Conservation (phyloP, 345 rosid species). For the Populus tremula region DNA sequence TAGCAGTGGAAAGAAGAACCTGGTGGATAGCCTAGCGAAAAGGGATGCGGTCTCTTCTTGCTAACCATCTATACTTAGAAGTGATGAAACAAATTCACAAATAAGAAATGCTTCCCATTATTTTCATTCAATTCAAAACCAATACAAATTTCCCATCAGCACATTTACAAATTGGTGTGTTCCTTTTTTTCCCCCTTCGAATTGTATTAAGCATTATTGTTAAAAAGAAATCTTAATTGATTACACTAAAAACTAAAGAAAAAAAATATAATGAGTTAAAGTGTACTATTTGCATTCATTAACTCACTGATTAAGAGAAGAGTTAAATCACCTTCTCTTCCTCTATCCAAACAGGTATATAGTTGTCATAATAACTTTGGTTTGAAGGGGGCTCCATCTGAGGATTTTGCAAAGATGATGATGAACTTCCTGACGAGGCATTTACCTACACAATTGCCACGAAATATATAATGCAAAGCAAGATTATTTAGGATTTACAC, state of each 20-base stretch:
- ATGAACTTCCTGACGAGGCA: constrained; percentile 41
- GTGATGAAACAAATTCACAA: constrained; percentile 16
- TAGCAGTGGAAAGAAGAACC: constrained; percentile 17
- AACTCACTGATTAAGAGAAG: background rate
- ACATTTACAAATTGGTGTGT: background rate
- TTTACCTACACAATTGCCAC: constrained; percentile 36
- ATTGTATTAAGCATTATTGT: background rate
- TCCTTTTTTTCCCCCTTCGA: background rate
- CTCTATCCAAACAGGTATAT: constrained; percentile 30
- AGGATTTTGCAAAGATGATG: constrained; percentile 35
- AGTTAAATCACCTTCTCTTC: constrained; percentile 42
- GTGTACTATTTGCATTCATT: background rate
- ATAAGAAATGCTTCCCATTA: background rate
- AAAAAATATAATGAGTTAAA: background rate
- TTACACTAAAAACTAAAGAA: background rate
- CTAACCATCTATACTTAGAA: constrained; percentile 42
- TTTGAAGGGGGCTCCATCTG: constrained; percentile 82
- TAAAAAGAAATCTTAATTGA: no score
- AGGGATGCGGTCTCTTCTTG: constrained; percentile 51
- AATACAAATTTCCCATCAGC: no score
- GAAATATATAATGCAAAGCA: background rate
- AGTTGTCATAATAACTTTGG: constrained; percentile 46
- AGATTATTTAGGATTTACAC: background rate
- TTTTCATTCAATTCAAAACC: no score
- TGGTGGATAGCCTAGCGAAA: constrained; percentile 37